Evolutionary conservation across 1,284 basidiomycete genomes (phyloP).

Genomic region (Heliocybe sulcata): DNA sequence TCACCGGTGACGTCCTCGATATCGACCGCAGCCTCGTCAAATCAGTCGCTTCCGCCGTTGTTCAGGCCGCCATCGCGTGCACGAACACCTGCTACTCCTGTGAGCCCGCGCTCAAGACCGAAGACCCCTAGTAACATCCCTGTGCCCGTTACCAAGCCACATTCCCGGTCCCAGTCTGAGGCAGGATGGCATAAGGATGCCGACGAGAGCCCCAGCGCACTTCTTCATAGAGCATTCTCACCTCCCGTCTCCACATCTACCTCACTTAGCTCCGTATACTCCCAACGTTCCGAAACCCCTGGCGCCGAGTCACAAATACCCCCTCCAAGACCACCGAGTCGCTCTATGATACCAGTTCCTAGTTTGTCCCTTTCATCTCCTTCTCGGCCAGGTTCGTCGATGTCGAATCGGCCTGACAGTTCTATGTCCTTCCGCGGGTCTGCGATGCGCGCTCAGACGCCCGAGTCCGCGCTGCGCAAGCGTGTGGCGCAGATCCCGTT

Average conservation of each 20-base stretch:
- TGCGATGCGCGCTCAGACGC: constrained; percentile 56
- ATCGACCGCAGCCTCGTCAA: constrained; percentile 61
- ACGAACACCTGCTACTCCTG: constrained; percentile 25
- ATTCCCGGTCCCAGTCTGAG: constrained; percentile 39
- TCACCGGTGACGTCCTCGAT: constrained; percentile 67
- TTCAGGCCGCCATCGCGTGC: constrained; percentile 19
- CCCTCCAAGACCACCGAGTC: constrained; percentile 68
- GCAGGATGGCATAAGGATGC: constrained; percentile 39
- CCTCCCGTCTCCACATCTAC: constrained; percentile 44
- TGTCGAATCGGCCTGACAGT: constrained; percentile 58
- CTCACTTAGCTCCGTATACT: constrained; percentile 7
- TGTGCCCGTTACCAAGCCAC: constrained; percentile 33
- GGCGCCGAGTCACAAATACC: constrained; percentile 26
- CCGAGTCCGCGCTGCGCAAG: constrained; percentile 53
- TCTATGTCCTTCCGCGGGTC: constrained; percentile 40
- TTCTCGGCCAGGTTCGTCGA: constrained; percentile 62
- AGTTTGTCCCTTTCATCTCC: constrained; percentile 61
- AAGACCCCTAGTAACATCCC: constrained; percentile 77
- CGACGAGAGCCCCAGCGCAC: constrained; percentile 24
- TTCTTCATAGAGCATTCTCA: constrained; percentile 57
- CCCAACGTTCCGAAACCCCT: constrained; percentile 29
- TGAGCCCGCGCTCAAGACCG: constrained; percentile 47
- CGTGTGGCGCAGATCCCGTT: constrained; percentile 48
- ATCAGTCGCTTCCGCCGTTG: constrained; percentile 22
- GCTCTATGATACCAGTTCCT: constrained; percentile 76